Evolutionary conservation across 2,329 filamentous ascomycete species (phyloP).

Genomic region (Scedosporium dehoogii): DNA sequence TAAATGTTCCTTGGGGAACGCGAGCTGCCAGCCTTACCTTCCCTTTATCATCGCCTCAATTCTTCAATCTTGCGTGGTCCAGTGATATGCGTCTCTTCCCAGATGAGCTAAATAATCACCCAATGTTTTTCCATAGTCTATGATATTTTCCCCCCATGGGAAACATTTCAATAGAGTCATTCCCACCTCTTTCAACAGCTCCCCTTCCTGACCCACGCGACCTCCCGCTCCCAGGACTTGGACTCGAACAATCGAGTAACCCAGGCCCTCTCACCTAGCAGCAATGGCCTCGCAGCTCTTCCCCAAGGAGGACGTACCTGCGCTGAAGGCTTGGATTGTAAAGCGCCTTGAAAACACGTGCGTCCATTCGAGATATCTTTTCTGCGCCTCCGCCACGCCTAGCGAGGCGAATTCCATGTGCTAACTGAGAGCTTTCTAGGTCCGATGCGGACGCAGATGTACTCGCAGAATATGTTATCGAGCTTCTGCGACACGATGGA

Average conservation of each 20-base stretch:
- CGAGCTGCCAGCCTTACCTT: too few species aligned
- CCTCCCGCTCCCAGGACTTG: neutral
- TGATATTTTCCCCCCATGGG: neutral
- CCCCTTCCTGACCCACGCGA: neutral
- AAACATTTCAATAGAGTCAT: neutral
- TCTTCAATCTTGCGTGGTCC: too few species aligned
- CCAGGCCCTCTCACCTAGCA: neutral
- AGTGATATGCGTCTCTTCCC: too few species aligned
- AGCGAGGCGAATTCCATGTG: neutral
- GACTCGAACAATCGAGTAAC: neutral
- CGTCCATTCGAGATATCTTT: slow-evolving; percentile 19
- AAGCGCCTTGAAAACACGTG: slow-evolving; percentile 68
- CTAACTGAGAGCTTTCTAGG: slow-evolving; percentile 27
- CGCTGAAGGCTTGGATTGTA: slow-evolving; percentile 68
- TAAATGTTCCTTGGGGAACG: too few species aligned
- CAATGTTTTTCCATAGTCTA: neutral
- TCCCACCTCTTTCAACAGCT: neutral
- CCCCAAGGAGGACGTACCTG: slow-evolving; percentile 48
- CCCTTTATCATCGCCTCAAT: too few species aligned
- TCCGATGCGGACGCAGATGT: slow-evolving; percentile 75
- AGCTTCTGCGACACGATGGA: slow-evolving; percentile 59
- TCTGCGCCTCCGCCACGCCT: neutral
- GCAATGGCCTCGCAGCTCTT: slow-evolving; percentile 33
- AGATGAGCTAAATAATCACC: neutral
- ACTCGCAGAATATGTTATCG: slow-evolving; percentile 76